Evolutionary conservation across 1,284 basidiomycete genomes (phyloP), one percentile per base, ranked within the genome.

Genomic region (Malassezia nana): DNA sequence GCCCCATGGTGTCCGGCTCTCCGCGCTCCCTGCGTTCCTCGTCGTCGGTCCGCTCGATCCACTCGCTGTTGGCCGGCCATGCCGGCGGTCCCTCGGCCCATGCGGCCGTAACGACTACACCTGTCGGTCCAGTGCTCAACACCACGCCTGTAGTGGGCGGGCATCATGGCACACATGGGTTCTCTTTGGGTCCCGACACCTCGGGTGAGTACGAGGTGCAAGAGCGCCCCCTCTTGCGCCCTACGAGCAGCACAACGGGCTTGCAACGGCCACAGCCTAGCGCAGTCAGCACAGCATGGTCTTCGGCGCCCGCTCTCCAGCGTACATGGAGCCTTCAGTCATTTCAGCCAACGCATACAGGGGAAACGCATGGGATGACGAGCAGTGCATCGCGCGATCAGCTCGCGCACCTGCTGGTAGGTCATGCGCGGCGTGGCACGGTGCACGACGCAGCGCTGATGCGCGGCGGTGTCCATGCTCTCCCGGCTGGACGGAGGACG

Each of bases 321-420:
- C 35, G 18, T 18, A 38, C 35, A 6, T 38, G n/a, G 35, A 38
- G 35, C 8, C 9, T 38, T 26, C 42, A 24, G 10, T 26, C 16
- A 8, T 16, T 45, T 29, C 30, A 13, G 30, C 52, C 45, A 20
- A 10, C 38, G 1, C 15, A 16, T 7, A 46, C 35, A 32, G 47
- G 39, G 35, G 32, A 44, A 22, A 38, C 50, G 31, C 25, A 38
- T 2, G 26, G 40, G 22, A 20, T 42, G 40, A 18, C 38, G 10
- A 22, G 43, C 33, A 42, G 32, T 7, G 6, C 47, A 7, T 56
- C 54, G 32, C 47, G 41, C 15, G 38, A 46, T 15, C 43, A 51
- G 16, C 45, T 56, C 10, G n/a, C 16, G 22, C 40, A 46, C 22
- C 25, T 52, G 35, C 50, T 52, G 9, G 22, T 29, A 30, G 39